These are phyloP conservation scores for Candolleomyces eurysporus DNA, from an alignment of 768 basidiomycete species.

Conservation along the genomic window DNA sequence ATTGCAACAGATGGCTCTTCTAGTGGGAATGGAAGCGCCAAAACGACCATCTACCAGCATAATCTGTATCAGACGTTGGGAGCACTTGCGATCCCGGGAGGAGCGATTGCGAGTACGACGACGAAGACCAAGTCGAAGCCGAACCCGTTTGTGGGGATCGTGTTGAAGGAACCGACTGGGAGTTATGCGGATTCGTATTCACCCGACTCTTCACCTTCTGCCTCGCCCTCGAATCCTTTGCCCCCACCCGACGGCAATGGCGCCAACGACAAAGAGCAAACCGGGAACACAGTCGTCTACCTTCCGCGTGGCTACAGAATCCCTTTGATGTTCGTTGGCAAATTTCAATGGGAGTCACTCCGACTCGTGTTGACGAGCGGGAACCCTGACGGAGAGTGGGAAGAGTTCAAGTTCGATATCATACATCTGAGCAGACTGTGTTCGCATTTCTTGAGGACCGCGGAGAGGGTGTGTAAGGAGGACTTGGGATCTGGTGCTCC, in stretches of 20 bases:
- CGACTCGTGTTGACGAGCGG: conserved; percentile 36
- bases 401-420: conserved; percentile 39
- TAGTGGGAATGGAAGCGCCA: too few species aligned
- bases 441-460: conserved; percentile 30
- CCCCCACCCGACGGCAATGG: not conserved
- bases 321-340: conserved; percentile 44
- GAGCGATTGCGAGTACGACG: conserved; percentile 8
- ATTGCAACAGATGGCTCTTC: too few species aligned
- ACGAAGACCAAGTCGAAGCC: conserved; percentile 3
- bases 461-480: conserved; percentile 20
- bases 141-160: not conserved
- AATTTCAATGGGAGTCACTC: conserved; percentile 42
- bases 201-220: too few species aligned
- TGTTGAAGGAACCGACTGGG: conserved; percentile 10
- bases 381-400: conserved; percentile 37
- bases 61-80: too few species aligned
- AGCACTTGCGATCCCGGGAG: not conserved
- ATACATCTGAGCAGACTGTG: conserved; percentile 41
- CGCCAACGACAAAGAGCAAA: conserved; percentile 11
- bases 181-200: too few species aligned
- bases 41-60: too few species aligned
- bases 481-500: not conserved
- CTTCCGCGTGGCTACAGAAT: conserved; percentile 41
- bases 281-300: conserved; percentile 14
- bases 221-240: too few species aligned